Evolutionary conservation across 2,329 filamentous ascomycete genomes (phyloP), one percentile per base, ranked within the genome.

Genomic region (Pseudohalonectria lignicola): DNA sequence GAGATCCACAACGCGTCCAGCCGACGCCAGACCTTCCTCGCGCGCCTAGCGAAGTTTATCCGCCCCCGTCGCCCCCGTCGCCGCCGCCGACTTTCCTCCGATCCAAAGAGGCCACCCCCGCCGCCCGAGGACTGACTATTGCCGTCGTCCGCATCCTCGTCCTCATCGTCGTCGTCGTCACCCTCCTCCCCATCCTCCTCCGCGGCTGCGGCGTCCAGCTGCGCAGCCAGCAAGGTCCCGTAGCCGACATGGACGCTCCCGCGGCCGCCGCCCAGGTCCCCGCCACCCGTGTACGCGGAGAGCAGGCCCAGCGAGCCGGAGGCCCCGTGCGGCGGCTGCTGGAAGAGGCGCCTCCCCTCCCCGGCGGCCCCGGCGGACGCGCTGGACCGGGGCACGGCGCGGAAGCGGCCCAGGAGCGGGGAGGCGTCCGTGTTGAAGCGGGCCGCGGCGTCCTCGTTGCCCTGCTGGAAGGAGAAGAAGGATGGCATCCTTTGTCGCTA

Each of bases 381-480:
- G 18, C 36, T 36, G 31, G 37, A 35, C 19, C 64, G 60, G 7
- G 73, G 74, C 15, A 81, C 74, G 42, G 76, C 77, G 43, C 76
- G 74, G 57, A 77, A 82, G 29, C 77, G 73, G 44, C 77, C 77
- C 2, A 81, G 69, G 8, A 80, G 59, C 18, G 77, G 75, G 15
- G 76, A 73, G 31, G 72, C 61, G 49, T 79, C 70, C 35, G 60
- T 52, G 42, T 65, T 64, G 43, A 60, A 56, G 36, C 64, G 65
- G 42, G 63, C 59, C 48, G 53, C 56, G 37, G 57, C 52, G 45
- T 74, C 69, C 59, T 81, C 77, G 50, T 62, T 68, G 55, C 76
- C 77, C 51, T 76, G 76, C 45, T 76, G 76, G 59, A 82, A 82
- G 54, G 71, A 66, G 60, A 82, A 81, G 64, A 80, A 77, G 51